Evolutionary conservation across 345 rosid species (phyloP).

Genomic region (Moringa oleifera): DNA sequence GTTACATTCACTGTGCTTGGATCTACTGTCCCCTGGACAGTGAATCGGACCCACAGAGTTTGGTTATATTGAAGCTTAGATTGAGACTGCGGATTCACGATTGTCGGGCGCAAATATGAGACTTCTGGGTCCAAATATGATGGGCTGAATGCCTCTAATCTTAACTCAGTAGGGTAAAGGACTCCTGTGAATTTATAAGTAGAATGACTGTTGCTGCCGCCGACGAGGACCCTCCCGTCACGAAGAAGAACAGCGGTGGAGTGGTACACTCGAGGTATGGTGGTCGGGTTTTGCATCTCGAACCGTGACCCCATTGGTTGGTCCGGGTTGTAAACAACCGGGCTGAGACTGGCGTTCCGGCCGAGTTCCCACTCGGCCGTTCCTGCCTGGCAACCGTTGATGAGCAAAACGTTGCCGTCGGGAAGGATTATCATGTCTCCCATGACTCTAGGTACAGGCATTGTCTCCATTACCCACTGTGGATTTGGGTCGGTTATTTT

Average conservation of each 20-base stretch:
- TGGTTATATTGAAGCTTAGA: slow-evolving; percentile 38
- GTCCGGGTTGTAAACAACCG: slow-evolving; percentile 35
- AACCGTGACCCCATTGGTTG: slow-evolving; percentile 37
- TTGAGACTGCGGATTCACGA: slow-evolving; percentile 22
- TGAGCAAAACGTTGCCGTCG: slow-evolving; percentile 46
- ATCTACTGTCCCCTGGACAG: slow-evolving; percentile 9
- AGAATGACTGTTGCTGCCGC: slow-evolving; percentile 61
- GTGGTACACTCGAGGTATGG: slow-evolving; percentile 62
- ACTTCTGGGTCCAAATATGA: slow-evolving; percentile 35
- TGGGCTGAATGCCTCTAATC: slow-evolving; percentile 57
- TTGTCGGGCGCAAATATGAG: slow-evolving; percentile 34
- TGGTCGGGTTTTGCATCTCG: slow-evolving; percentile 32
- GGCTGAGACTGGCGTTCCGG: slow-evolving; percentile 37
- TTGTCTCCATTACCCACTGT: slow-evolving; percentile 47
- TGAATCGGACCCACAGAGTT: slow-evolving; percentile 31
- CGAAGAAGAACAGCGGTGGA: slow-evolving; percentile 55
- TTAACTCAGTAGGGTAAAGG: slow-evolving; percentile 54
- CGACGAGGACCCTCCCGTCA: slow-evolving; percentile 56
- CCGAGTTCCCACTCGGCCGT: slow-evolving; percentile 48
- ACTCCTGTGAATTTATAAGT: slow-evolving; percentile 48
- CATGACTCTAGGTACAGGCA: slow-evolving; percentile 57
- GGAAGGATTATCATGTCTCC: slow-evolving; percentile 67
- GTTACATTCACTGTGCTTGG: slow-evolving; percentile 12
- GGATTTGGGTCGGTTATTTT: slow-evolving; percentile 38
- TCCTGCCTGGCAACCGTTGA: slow-evolving; percentile 54